These are phyloP conservation scores for Fusarium sp. DNA, from an alignment of 2,329 filamentous ascomycete species.

Conservation along the genomic window DNA sequence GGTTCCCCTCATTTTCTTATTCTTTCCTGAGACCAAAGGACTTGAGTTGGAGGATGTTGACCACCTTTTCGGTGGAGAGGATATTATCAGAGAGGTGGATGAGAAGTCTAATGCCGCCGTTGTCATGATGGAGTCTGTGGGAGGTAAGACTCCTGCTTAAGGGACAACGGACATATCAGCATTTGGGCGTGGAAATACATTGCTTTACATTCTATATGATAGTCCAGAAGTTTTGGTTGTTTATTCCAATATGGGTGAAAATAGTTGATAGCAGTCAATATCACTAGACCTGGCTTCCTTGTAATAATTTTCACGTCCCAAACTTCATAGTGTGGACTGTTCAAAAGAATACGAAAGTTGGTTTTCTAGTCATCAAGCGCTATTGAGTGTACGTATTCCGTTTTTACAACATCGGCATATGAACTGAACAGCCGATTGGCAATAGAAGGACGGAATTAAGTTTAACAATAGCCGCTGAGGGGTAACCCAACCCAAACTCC, in stretches of 20 bases:
- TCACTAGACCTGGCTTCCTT: not conserved
- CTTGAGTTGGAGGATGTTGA: slow-evolving; percentile 62
- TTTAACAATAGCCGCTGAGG: slow-evolving; percentile 11
- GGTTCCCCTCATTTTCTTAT: slow-evolving; percentile 52
- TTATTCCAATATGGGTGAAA: not conserved
- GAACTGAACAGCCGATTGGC: not conserved
- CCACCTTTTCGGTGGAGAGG: slow-evolving; percentile 30
- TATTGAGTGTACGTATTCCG: not conserved
- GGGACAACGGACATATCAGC: no score
- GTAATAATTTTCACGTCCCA: not conserved
- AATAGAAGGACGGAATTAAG: not conserved
- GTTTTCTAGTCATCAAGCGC: no score
- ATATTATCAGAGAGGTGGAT: slow-evolving; percentile 21
- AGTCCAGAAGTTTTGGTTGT: not conserved
- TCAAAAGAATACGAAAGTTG: not conserved
- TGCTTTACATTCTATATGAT: not conserved
- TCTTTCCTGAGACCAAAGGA: slow-evolving; percentile 61
- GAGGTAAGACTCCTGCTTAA: not conserved
- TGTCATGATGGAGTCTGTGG: slow-evolving; percentile 19
- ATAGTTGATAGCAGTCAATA: not conserved
- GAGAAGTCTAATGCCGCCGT: slow-evolving; percentile 21
- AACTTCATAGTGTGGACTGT: not conserved
- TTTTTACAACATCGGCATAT: not conserved
- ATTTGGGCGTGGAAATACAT: not conserved
- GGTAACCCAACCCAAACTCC: slow-evolving; percentile 2